Evolutionary conservation across 805 yeast genomes (phyloP).

Genomic region (Priceomyces haplophilus): DNA sequence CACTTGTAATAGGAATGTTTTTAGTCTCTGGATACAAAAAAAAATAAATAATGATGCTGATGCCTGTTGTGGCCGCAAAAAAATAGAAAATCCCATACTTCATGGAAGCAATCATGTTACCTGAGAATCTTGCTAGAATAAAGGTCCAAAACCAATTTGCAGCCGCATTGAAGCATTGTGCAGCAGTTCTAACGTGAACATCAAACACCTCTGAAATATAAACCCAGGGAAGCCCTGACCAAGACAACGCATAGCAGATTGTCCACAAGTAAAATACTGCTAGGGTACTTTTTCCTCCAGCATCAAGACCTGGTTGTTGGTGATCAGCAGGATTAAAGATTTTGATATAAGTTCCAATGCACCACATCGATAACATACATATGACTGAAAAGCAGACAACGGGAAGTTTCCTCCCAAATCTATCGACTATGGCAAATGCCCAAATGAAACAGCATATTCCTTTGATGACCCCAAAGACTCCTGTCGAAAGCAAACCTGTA

Average conservation of each 20-base stretch:
- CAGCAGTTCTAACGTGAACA: conserved; percentile 39
- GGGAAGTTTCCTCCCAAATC: conserved; percentile 43
- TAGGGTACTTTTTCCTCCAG: conserved; percentile 42
- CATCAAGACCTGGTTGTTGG: conserved; percentile 19
- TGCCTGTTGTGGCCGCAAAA: conserved; percentile 30
- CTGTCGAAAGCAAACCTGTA: conserved; percentile 48
- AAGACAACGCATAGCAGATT: conserved; percentile 38
- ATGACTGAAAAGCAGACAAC: conserved; percentile 34
- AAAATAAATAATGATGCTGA: conserved; percentile 27
- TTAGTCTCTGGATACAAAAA: conserved; percentile 39
- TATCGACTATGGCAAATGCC: conserved; percentile 45
- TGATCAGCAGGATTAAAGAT: conserved; percentile 25
- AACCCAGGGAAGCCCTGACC: conserved; percentile 49
- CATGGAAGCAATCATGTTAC: conserved; percentile 41
- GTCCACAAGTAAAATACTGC: conserved; percentile 49
- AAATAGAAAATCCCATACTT: conserved; percentile 45
- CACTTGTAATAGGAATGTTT: conserved; percentile 32
- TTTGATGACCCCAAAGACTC: conserved; percentile 50
- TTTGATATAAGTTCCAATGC: conserved; percentile 47
- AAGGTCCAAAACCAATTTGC: conserved; percentile 51
- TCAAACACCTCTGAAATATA: conserved; percentile 47
- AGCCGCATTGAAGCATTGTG: conserved; percentile 43
- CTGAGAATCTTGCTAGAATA: conserved; percentile 45
- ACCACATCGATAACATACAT: conserved; percentile 46
- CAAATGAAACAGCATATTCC: conserved; percentile 41